Percentiles rank a stretch among this genome's conserved stretches.
phyloP scores from a whole-genome alignment of 2,329 filamentous ascomycete species.

The Aspergillus bombycis region DNA sequence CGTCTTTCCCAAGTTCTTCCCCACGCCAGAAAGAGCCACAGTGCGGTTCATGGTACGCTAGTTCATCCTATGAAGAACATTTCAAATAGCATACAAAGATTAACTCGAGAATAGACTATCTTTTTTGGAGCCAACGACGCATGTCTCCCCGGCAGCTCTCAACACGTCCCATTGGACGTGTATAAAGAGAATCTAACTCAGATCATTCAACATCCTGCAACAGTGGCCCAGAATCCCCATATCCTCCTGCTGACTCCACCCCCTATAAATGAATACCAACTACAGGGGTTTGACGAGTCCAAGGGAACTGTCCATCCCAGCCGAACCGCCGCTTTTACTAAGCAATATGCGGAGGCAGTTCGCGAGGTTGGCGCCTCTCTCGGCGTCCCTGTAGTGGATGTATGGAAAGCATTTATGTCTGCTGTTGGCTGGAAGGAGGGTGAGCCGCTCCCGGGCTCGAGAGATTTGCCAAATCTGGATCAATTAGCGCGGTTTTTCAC shows the following conservation, averaged over 20 bases:
- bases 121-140: constrained; percentile 93
- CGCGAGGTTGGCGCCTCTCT: constrained; percentile 62
- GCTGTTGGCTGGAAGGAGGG: constrained; percentile 58
- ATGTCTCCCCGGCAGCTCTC: constrained; percentile 66
- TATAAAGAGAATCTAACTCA: constrained; percentile 73
- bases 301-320: constrained; percentile 53
- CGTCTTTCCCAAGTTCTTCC: constrained; percentile 71
- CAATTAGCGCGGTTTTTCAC: constrained; percentile 55
- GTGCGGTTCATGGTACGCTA: constrained; percentile 47
- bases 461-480: constrained; percentile 61
- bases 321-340: constrained; percentile 65
- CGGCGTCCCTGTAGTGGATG: constrained; percentile 69
- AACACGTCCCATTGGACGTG: constrained; percentile 75
- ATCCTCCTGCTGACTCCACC: constrained; percentile 78
- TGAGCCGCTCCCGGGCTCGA: constrained; percentile 58
- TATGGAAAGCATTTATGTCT: constrained; percentile 78
- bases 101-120: constrained; percentile 59
- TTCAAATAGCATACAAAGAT: not conserved
- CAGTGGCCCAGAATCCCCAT: constrained; percentile 72
- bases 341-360: constrained; percentile 67
- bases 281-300: constrained; percentile 52
- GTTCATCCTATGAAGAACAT: not conserved
- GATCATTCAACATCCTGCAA: constrained; percentile 72
- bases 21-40: constrained; percentile 59
- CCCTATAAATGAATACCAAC: constrained; percentile 76